Evolutionary conservation across 306 rosid species (phyloP).

Genomic region (Begonia peltatifolia): DNA sequence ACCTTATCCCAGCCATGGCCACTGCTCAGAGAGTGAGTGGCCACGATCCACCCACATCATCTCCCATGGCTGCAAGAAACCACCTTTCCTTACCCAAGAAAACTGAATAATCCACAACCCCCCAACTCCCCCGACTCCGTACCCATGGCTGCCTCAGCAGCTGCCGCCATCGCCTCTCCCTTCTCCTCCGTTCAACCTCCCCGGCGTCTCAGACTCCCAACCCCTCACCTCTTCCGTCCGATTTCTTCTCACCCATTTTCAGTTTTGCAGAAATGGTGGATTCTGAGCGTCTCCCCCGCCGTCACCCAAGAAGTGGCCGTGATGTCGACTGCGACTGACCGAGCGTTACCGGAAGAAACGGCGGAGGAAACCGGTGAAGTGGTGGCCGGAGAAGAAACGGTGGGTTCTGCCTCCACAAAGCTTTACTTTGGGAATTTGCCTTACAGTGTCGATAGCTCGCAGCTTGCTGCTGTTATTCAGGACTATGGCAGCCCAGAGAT

Average conservation of each 20-base stretch:
- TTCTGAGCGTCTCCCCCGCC: constrained; percentile 31
- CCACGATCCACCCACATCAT: constrained; percentile 47
- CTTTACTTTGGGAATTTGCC: constrained; percentile 94
- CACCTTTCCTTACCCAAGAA: constrained; percentile 3
- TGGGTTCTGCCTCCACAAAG: constrained; percentile 33
- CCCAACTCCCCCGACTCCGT: too few relatives aligned
- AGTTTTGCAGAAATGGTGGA: constrained; percentile 20
- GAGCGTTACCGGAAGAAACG: constrained; percentile 9
- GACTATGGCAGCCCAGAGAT: constrained; percentile 68
- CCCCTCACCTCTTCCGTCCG: constrained; percentile 5
- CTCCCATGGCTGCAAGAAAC: constrained; percentile 9
- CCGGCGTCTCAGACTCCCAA: constrained; percentile 11
- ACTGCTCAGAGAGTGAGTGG: constrained; percentile 15
- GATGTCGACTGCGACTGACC: constrained; percentile 18
- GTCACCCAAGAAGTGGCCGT: constrained; percentile 52
- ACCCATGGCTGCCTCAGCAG: constrained; percentile 56
- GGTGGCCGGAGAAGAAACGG: constrained; percentile 25
- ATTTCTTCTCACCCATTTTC: constrained; percentile 12
- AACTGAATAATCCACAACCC: too few relatives aligned
- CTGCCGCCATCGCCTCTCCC: constrained; percentile 45
- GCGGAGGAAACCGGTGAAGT: constrained; percentile 13
- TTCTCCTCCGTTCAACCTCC: constrained; percentile 40
- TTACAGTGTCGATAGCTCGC: constrained; percentile 85
- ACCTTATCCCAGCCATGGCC: not conserved
- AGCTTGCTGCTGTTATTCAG: constrained; percentile 79